phyloP scores from a whole-genome alignment of 257 asterid genomes.

The Scutellaria galericulata region DNA sequence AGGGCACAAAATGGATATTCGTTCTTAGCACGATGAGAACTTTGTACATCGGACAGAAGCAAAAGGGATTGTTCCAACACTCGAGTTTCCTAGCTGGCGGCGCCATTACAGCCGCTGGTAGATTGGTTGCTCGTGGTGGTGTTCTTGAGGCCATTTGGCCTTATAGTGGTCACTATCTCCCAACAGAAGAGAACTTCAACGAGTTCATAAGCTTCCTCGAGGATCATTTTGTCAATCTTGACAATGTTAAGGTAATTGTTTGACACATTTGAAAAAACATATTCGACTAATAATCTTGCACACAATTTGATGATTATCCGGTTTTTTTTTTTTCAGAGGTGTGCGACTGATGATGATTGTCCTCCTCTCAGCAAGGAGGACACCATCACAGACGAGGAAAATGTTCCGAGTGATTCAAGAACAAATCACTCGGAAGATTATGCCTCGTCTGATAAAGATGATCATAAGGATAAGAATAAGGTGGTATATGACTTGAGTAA shows the following conservation, averaged over 20 bases:
- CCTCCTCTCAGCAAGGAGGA: constrained; percentile 40
- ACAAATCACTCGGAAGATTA: constrained; percentile 34
- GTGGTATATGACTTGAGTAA: constrained; percentile 45
- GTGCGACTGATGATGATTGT: constrained; percentile 73
- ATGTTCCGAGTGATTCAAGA: constrained; percentile 12
- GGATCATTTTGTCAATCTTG: constrained; percentile 75
- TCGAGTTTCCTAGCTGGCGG: constrained; percentile 95
- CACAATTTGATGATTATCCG: constrained; percentile 32
- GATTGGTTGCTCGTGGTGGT: constrained; percentile 78
- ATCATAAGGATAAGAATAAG: constrained; percentile 29
- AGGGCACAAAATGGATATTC: constrained; percentile 92
- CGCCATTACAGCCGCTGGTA: constrained; percentile 95
- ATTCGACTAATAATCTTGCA: neutral
- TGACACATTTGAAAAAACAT: neutral
- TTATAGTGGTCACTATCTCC: constrained; percentile 94
- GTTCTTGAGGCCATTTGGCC: constrained; percentile 98
- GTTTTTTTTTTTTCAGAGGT: constrained; percentile 53
- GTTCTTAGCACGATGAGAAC: constrained; percentile 86
- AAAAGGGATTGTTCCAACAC: constrained; percentile 83
- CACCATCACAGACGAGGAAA: constrained; percentile 36
- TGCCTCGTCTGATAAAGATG: constrained; percentile 29
- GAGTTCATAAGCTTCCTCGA: constrained; percentile 82
- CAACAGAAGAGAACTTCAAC: constrained; percentile 83
- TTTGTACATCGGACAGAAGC: constrained; percentile 80
- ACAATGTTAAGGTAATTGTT: constrained; percentile 70